These are phyloP conservation scores for Trypanosoma lewisi DNA, from an alignment of 208 protist species.

Conservation along the genomic window DNA sequence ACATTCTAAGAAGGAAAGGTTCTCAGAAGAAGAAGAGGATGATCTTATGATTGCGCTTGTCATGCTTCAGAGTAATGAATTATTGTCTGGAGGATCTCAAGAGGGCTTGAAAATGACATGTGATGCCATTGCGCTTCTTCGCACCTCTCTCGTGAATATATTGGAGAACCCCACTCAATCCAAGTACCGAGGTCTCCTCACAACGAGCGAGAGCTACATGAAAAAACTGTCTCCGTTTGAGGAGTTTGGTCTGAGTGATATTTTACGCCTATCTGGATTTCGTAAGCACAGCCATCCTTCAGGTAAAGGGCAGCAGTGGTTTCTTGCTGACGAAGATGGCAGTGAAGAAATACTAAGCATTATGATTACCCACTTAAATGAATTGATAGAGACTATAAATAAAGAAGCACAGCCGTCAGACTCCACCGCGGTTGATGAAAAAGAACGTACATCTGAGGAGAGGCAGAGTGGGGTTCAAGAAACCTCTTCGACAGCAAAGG, in stretches of 20 bases:
- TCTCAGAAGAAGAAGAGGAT: conserved; percentile 66
- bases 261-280: conserved; percentile 72
- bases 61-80: conserved; percentile 76
- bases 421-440: not conserved
- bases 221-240: conserved; percentile 59
- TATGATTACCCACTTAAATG: conserved; percentile 35
- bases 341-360: conserved; percentile 47
- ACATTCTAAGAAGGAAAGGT: conserved; percentile 20
- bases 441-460: not conserved
- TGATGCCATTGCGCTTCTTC: conserved; percentile 40
- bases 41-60: conserved; percentile 45
- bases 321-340: conserved; percentile 49
- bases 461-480: not conserved
- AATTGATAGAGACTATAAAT: conserved; percentile 28
- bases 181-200: conserved; percentile 63
- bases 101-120: conserved; percentile 45
- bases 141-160: conserved; percentile 48
- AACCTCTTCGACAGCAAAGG: not conserved
- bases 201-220: conserved; percentile 56
- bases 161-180: conserved; percentile 43
- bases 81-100: conserved; percentile 26
- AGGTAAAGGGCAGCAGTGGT: conserved; percentile 52
- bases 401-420: not conserved
- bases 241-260: conserved; percentile 47
- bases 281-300: conserved; percentile 35